These are phyloP conservation scores for Dentipellis fragilis DNA, from an alignment of 768 basidiomycete genomes.

Conservation along the genomic window DNA sequence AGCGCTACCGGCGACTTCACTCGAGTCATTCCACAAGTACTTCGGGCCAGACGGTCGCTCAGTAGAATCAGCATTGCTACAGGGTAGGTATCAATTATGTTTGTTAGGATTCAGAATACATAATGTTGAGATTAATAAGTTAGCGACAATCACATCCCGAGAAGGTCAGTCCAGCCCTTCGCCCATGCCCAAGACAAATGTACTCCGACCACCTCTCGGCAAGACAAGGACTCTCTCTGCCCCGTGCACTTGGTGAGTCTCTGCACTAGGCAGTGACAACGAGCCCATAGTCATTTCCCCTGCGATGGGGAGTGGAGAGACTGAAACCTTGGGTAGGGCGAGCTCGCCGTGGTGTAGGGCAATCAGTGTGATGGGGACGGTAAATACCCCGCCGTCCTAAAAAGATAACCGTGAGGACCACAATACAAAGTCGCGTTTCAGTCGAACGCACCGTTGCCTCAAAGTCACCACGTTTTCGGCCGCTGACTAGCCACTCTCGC, in stretches of 20 bases:
- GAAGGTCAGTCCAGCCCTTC: constrained; percentile 2
- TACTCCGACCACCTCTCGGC: constrained; percentile 74
- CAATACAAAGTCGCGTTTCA: no score
- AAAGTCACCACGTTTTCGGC: constrained; percentile 80
- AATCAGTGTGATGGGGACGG: constrained; percentile 66
- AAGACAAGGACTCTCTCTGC: constrained; percentile 75
- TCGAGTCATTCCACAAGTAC: no score
- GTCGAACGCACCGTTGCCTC: constrained; percentile 42
- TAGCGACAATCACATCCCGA: no score
- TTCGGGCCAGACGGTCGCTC: no score
- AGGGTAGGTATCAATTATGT: no score
- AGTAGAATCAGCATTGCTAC: no score
- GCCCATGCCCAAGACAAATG: constrained; percentile 74
- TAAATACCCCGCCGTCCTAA: constrained; percentile 56
- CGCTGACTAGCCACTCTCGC: constrained; percentile 85
- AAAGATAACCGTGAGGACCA: background rate
- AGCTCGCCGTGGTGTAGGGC: constrained; percentile 81
- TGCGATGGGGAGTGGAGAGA: constrained; percentile 47
- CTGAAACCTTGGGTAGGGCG: constrained; percentile 59
- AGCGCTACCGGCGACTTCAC: no score
- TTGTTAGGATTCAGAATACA: no score
- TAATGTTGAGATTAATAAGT: no score
- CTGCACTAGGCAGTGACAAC: constrained; percentile 50
- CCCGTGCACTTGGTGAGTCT: constrained; percentile 79
- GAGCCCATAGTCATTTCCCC: constrained; percentile 49